Evolutionary conservation across 805 yeast species (phyloP), one percentile per base, ranked within the genome.

Genomic region (Saccharomyces eubayanus): DNA sequence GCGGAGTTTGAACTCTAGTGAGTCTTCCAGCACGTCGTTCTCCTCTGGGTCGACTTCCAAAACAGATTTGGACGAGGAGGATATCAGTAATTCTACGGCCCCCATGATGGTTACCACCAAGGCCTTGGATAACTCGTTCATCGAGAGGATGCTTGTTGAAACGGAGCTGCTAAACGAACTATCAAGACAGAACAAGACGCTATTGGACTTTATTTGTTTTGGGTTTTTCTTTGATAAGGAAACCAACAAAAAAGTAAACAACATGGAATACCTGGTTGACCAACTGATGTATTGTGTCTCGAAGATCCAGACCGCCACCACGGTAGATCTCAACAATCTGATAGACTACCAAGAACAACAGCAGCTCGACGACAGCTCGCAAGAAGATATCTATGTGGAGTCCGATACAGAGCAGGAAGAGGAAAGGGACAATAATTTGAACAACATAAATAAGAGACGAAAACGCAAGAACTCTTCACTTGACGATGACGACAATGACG

Each of bases 131-230:
- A 58, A 57, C 43, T 57, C 60, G 5, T 77, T 73, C 53, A 72
- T 76, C 20, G 72, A 73, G 47, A 60, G 64, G 46, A 56, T 73
- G 1, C 57, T 76, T 41, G 72, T 71, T 48, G 78, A 76, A 53
- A 62, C 73, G 0, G 73, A 72, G 53, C 62, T 77, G n/a, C 60
- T 75, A 51, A 72, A 67, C 47, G 71, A 68, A 47, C 57, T 77
- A 50, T 67, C 73, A 21, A 70, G 72, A 40, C 74, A 72, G 57
- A 72, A 72, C 59, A 69, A 67, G 55, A 62, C 62, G 16, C 53
- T 67, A 29, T 28, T 81, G 11, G 85, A 81, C 59, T 71, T 81
- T 54, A 68, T 81, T 30, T 74, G 82, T 51, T 70, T 71, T 54
- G 77, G 75, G 0, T 72, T 69, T 53, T 66, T 72, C 47, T 59